Evolutionary conservation across 176 grass and related monocot genomes (phyloP).

Genomic region (Oryza glumipatula): DNA sequence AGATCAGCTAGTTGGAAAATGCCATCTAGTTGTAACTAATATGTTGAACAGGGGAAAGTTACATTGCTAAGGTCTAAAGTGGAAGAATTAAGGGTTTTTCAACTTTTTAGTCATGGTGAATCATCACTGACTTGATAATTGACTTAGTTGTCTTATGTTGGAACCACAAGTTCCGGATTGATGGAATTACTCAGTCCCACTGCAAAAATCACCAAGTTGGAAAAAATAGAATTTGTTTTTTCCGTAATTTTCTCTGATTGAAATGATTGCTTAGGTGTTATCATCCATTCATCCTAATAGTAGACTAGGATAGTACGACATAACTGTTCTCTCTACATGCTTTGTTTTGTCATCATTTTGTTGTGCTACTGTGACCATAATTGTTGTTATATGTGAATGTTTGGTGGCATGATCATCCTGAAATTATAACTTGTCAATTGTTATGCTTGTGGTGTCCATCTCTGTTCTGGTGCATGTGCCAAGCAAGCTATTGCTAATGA

Average conservation of each 20-base stretch:
- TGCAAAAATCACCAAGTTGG: neutral
- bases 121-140: neutral
- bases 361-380: neutral
- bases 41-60: neutral
- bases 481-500: neutral
- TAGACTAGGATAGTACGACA: neutral
- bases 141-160: neutral
- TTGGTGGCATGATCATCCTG: neutral
- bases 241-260: neutral
- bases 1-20: neutral
- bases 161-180: neutral
- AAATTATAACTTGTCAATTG: neutral
- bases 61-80: neutral
- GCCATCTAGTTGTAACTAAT: neutral
- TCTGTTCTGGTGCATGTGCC: neutral
- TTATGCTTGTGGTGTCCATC: neutral
- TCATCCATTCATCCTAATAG: neutral
- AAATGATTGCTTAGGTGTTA: conserved; percentile 8
- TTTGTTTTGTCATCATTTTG: conserved; percentile 23
- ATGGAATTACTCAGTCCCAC: neutral
- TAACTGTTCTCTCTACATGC: neutral
- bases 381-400: conserved; percentile 16
- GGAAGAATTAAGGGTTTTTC: neutral
- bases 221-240: neutral
- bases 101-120: neutral